These are phyloP conservation scores for Fusarium armeniacum DNA, from an alignment of 2,329 filamentous ascomycete genomes.

Conservation along the genomic window DNA sequence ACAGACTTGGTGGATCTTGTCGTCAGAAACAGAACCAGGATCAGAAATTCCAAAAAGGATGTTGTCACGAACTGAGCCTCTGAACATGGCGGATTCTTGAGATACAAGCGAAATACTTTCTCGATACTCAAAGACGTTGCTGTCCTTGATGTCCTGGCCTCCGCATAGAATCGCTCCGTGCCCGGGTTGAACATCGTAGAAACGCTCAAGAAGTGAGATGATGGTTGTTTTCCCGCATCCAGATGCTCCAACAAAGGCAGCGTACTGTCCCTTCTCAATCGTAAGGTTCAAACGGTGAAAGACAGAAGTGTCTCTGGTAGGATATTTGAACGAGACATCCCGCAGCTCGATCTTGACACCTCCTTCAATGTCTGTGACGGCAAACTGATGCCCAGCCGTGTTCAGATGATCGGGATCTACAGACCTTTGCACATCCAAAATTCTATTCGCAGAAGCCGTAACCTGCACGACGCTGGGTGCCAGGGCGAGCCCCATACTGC, in stretches of 20 bases:
- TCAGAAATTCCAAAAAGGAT: constrained; percentile 72
- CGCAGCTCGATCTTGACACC: constrained; percentile 69
- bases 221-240: constrained; percentile 81
- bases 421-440: constrained; percentile 50
- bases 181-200: constrained; percentile 72
- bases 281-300: constrained; percentile 73
- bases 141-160: constrained; percentile 67
- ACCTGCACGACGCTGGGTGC: constrained; percentile 44
- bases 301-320: constrained; percentile 68
- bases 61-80: constrained; percentile 78
- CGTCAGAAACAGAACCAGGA: constrained; percentile 65
- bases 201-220: constrained; percentile 73
- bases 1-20: constrained; percentile 67
- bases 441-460: constrained; percentile 39
- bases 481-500: constrained; percentile 31
- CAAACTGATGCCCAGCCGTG: fast-evolving
- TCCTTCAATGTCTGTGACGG: constrained; percentile 58
- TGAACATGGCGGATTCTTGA: constrained; percentile 80
- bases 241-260: constrained; percentile 77
- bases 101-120: constrained; percentile 76
- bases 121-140: constrained; percentile 74
- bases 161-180: constrained; percentile 75
- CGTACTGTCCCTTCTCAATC: constrained; percentile 77
- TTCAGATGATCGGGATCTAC: constrained; percentile 4
- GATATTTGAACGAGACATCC: constrained; percentile 72